A percentile compares a stretch with the other conserved stretches of the same genome.
Evolutionary conservation across 345 rosid genomes (phyloP).

Genomic region (Orychophragmus violaceus): DNA sequence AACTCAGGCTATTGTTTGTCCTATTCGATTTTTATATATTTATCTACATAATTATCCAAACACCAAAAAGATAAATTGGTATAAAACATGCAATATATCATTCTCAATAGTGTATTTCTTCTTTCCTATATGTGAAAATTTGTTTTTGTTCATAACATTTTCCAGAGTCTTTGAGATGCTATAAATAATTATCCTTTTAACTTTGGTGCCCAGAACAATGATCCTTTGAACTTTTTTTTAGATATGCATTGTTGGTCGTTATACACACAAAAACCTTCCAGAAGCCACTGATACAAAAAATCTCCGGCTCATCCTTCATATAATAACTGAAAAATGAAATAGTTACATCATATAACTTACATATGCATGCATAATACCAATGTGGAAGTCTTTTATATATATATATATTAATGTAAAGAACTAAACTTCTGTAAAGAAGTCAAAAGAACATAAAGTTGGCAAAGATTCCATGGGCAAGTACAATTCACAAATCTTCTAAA

Average conservation of each 20-base stretch:
- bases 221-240: too few relatives aligned
- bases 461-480: constrained; percentile 31
- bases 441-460: constrained; percentile 32
- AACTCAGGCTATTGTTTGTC: too few relatives aligned
- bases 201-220: too few relatives aligned
- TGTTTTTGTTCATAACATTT: too few relatives aligned
- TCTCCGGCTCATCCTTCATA: neutral
- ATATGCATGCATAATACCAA: constrained; percentile 9
- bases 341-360: neutral
- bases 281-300: neutral
- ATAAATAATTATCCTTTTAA: neutral
- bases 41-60: neutral
- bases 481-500: constrained; percentile 26
- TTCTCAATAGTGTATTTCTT: neutral
- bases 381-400: too few relatives aligned
- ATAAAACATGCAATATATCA: neutral
- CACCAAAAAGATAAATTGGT: neutral
- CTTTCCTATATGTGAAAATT: neutral
- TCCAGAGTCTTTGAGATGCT: too few relatives aligned
- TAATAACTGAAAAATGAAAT: neutral
- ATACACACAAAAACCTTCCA: neutral
- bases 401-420: too few relatives aligned
- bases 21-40: too few relatives aligned
- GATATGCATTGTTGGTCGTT: neutral
- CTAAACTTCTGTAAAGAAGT: constrained; percentile 9